Evolutionary conservation across 495 filamentous ascomycete species (phyloP).

Genomic region (Penicillium canariense): DNA sequence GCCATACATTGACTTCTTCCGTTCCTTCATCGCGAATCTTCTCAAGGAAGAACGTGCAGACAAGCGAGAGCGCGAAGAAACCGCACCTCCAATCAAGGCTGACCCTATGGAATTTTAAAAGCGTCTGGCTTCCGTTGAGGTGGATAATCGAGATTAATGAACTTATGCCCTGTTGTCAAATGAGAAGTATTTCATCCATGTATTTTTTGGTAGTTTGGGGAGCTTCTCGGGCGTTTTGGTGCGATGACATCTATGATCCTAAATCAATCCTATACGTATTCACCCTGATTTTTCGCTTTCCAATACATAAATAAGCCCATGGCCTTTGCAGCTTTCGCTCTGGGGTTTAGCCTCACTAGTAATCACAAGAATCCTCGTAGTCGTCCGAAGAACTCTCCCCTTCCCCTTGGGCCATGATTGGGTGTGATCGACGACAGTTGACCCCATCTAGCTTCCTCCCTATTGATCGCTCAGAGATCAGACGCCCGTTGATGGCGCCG

Average conservation of each 20-base stretch:
- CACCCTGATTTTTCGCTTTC: too few relatives aligned
- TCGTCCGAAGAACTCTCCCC: background rate
- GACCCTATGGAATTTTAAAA: constrained; percentile 54
- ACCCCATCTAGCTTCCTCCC: background rate
- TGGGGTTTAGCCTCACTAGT: background rate
- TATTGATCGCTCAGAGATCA: background rate
- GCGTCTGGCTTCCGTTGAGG: background rate
- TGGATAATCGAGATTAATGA: constrained; percentile 11
- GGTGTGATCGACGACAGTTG: too few relatives aligned
- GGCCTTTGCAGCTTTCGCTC: background rate
- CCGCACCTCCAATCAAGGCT: constrained; percentile 45
- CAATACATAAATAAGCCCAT: background rate
- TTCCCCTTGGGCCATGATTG: background rate
- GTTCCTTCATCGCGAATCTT: constrained; percentile 70
- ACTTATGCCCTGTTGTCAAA: constrained; percentile 11
- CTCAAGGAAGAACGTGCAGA: constrained; percentile 76
- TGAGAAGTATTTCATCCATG: background rate
- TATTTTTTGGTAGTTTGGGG: background rate
- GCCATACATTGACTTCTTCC: constrained; percentile 89
- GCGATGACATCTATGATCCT: background rate
- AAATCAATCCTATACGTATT: background rate
- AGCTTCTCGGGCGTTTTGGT: constrained; percentile 1
- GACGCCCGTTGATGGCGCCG: background rate
- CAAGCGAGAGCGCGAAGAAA: constrained; percentile 67
- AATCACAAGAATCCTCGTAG: background rate